Percentiles rank a stretch among this genome's conserved stretches.
Conservation (phyloP, 2,329 filamentous ascomycete species). For the Talaromyces rugulosus region DNA sequence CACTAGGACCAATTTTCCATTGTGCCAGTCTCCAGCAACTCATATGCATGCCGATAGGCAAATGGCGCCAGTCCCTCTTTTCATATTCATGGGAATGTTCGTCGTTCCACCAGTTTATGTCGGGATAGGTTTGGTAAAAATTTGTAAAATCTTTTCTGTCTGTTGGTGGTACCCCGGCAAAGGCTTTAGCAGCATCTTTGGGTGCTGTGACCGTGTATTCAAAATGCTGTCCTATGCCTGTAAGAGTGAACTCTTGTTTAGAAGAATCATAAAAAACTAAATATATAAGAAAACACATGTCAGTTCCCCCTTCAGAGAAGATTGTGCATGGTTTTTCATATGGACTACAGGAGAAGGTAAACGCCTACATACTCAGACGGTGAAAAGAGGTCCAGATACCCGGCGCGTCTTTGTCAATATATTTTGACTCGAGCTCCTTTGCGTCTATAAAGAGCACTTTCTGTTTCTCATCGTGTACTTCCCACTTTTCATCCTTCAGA, state of each 20-base stretch:
- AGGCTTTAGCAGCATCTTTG: conserved; percentile 4
- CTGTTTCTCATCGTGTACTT: neutral
- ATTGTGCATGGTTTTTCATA: neutral
- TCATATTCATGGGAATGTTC: neutral
- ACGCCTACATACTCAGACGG: conserved; percentile 1
- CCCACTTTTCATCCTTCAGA: neutral
- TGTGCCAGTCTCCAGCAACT: conserved; percentile 5
- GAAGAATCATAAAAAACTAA: conserved; percentile 4
- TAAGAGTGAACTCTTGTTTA: conserved; percentile 1
- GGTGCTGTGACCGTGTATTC: neutral
- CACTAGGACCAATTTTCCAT: neutral
- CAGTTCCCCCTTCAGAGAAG: neutral
- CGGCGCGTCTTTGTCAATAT: neutral
- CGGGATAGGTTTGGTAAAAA: neutral
- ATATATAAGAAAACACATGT: neutral
- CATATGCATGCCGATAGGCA: conserved; percentile 1
- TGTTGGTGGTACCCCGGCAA: neutral
- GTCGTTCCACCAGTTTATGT: neutral
- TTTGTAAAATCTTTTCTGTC: neutral
- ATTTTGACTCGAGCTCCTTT: neutral
- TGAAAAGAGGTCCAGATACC: conserved; percentile 1
- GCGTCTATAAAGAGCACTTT: conserved; percentile 1
- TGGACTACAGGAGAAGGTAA: neutral
- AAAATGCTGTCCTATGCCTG: conserved; percentile 2
- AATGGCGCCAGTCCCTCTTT: neutral